These are phyloP conservation scores for Neurospora africana DNA, from an alignment of 495 filamentous ascomycete genomes.

Conservation along the genomic window DNA sequence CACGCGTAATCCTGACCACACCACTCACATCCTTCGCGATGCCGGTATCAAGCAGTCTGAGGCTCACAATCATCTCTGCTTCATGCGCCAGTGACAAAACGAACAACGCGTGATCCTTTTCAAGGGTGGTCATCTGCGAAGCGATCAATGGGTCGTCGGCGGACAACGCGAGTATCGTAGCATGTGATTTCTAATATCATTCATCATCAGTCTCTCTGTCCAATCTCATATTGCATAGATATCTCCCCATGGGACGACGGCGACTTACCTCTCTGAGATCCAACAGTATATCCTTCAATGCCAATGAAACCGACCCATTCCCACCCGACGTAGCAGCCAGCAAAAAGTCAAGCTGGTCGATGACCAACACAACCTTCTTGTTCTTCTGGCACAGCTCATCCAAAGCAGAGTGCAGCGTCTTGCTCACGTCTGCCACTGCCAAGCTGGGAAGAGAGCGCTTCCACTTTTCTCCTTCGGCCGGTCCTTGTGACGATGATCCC, in stretches of 20 bases:
- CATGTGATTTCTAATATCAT: slow-evolving; percentile 34
- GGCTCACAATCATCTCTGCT: slow-evolving; percentile 55
- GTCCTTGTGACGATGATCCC: neutral
- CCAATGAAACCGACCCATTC: slow-evolving; percentile 14
- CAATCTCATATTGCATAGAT: neutral
- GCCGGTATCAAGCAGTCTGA: slow-evolving; percentile 71
- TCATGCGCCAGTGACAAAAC: slow-evolving; percentile 61
- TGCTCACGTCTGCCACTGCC: slow-evolving; percentile 10
- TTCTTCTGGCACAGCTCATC: slow-evolving; percentile 8
- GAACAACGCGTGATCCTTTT: slow-evolving; percentile 59
- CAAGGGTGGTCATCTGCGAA: slow-evolving; percentile 48
- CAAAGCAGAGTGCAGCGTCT: slow-evolving; percentile 22
- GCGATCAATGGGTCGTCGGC: slow-evolving; percentile 60
- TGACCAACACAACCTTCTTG: slow-evolving; percentile 36
- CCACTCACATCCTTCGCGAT: slow-evolving; percentile 85
- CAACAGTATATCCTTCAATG: slow-evolving; percentile 34
- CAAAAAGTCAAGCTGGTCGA: slow-evolving; percentile 48
- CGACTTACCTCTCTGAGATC: slow-evolving; percentile 43
- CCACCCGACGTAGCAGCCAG: slow-evolving; percentile 34
- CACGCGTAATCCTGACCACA: slow-evolving; percentile 64
- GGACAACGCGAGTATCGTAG: slow-evolving; percentile 55
- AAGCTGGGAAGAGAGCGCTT: slow-evolving; percentile 2
- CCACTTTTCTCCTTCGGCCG: neutral
- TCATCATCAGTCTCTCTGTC: slow-evolving; percentile 5
- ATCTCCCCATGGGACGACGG: neutral